Percentiles rank a stretch among this genome's conserved stretches.
Evolutionary conservation across 257 asterid genomes (phyloP).

Genomic region (Lycium ferocissimum): DNA sequence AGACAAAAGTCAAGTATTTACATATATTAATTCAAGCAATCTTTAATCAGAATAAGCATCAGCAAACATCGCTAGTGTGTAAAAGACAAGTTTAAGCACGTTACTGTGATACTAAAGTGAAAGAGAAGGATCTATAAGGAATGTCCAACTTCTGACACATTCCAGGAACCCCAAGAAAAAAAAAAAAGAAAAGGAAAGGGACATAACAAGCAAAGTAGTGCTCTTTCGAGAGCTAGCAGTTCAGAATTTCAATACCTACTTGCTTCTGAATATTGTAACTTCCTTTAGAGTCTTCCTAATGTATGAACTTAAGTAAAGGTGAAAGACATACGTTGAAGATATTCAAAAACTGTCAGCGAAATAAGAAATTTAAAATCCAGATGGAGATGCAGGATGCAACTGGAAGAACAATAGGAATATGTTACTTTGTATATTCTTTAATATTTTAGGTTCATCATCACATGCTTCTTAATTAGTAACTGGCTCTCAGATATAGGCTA

Average conservation of each 20-base stretch:
- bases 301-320: background rate
- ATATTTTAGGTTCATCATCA: background rate
- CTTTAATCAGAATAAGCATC: slow-evolving; percentile 15
- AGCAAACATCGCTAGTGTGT: background rate
- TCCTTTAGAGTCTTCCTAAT: slow-evolving; percentile 25
- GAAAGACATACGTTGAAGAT: background rate
- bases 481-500: background rate
- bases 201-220: background rate
- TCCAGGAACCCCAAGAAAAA: background rate
- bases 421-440: background rate
- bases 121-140: background rate
- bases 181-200: background rate
- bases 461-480: slow-evolving; percentile 10
- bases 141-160: slow-evolving; percentile 1
- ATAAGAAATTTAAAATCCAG: background rate
- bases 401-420: slow-evolving; percentile 5
- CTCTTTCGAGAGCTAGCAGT: background rate
- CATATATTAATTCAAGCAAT: background rate
- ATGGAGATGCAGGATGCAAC: background rate
- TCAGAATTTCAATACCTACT: background rate
- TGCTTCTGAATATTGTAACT: background rate
- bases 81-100: background rate
- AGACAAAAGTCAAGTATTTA: slow-evolving; percentile 4
- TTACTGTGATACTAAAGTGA: background rate
- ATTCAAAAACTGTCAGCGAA: background rate